phyloP scores from a whole-genome alignment of 2,329 filamentous ascomycete genomes.

The Diaporthe helianthi region DNA sequence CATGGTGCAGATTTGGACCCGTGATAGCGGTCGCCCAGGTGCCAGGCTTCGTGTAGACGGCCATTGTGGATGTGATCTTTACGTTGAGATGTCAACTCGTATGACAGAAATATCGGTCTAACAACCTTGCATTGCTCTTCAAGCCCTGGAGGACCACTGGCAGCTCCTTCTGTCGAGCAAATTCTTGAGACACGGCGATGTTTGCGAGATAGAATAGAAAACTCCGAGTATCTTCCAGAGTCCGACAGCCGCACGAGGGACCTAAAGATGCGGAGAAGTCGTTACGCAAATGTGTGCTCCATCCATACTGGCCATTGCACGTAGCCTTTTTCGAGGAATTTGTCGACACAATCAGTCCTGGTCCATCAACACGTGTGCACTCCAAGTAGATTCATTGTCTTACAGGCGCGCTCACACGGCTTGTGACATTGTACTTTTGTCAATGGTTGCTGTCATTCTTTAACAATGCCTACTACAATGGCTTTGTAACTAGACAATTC shows the following conservation, averaged over 20 bases:
- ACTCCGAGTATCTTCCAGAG: not conserved
- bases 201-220: not conserved
- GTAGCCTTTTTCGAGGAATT: no score
- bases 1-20: not conserved
- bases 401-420: no score
- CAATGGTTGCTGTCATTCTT: not conserved
- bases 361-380: no score
- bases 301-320: no score
- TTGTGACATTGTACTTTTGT: not conserved
- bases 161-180: not conserved
- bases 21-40: not conserved
- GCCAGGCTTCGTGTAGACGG: not conserved
- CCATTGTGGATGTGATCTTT: not conserved
- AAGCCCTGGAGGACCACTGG: no score
- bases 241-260: no score
- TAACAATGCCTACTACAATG: not conserved
- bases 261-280: no score
- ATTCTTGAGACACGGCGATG: not conserved
- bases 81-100: slow-evolving; percentile 4
- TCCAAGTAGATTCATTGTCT: no score
- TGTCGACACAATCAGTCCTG: not conserved
- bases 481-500: not conserved
- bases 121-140: not conserved
- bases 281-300: no score
- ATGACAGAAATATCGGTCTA: slow-evolving; percentile 5